phyloP scores from a whole-genome alignment of 768 basidiomycete genomes.

The Tephrocybe sp. region DNA sequence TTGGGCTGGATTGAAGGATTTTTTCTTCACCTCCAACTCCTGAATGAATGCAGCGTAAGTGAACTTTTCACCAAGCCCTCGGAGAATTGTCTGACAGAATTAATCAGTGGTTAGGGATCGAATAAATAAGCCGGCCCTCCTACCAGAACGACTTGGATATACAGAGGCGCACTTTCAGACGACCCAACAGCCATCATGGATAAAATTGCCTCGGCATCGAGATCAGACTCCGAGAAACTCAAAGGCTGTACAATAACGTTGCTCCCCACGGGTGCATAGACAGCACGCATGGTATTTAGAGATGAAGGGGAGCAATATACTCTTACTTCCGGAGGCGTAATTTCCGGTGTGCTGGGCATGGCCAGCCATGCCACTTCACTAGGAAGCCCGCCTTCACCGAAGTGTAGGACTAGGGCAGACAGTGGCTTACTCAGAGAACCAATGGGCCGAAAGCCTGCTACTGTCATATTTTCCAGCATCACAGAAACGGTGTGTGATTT shows the following conservation, averaged over 20 bases:
- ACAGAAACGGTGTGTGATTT: conserved; percentile 73
- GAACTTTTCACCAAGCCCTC: conserved; percentile 61
- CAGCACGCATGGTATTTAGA: conserved; percentile 54
- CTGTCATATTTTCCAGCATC: conserved; percentile 67
- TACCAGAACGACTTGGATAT: conserved; percentile 68
- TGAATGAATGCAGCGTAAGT: conserved; percentile 47
- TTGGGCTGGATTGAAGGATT: conserved; percentile 56
- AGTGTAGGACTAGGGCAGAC: conserved; percentile 64
- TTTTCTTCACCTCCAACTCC: conserved; percentile 42
- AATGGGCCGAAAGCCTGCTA: conserved; percentile 44
- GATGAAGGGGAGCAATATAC: conserved; percentile 65
- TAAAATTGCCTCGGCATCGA: conserved; percentile 66
- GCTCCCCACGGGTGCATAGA: conserved; percentile 50
- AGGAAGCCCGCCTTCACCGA: conserved; percentile 67
- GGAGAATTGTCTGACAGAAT: conserved; percentile 47
- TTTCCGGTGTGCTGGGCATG: conserved; percentile 25
- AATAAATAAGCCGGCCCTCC: conserved; percentile 14
- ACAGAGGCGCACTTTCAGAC: conserved; percentile 60
- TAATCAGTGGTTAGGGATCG: background rate
- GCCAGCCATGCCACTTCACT: conserved; percentile 68
- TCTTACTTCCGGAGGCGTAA: conserved; percentile 31
- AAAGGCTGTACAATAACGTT: conserved; percentile 53
- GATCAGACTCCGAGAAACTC: conserved; percentile 52
- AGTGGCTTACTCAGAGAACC: conserved; percentile 55
- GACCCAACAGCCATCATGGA: conserved; percentile 74